Percentiles rank a stretch among this genome's conserved stretches.
Conservation (phyloP, 2,329 filamentous ascomycete genomes). For the Diplocarpon rosae region DNA sequence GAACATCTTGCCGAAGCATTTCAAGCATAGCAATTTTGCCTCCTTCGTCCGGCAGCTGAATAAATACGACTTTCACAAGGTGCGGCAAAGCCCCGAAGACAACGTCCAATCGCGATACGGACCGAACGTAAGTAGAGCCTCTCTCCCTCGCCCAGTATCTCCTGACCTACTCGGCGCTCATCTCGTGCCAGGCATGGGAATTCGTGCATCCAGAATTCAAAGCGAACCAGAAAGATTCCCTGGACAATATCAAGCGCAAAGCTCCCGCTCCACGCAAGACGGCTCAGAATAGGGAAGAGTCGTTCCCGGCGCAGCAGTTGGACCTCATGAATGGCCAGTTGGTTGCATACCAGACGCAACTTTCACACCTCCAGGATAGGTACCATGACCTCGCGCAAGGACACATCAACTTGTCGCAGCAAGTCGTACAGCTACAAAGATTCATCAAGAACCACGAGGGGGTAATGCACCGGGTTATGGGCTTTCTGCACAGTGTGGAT, state of each 20-base stretch:
- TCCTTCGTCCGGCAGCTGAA: conserved; percentile 93
- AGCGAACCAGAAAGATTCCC: conserved; percentile 86
- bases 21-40: conserved; percentile 98
- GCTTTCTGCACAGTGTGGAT: conserved; percentile 52
- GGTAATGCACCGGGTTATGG: conserved; percentile 62
- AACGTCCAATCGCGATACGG: conserved; percentile 73
- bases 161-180: not conserved
- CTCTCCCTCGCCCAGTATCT: not conserved
- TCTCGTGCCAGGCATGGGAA: conserved; percentile 62
- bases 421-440: conserved; percentile 50
- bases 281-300: conserved; percentile 51
- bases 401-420: conserved; percentile 50
- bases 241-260: conserved; percentile 94
- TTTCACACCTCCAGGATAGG: conserved; percentile 76
- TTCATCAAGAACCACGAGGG: conserved; percentile 58
- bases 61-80: conserved; percentile 98
- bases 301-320: conserved; percentile 75
- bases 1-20: conserved; percentile 91
- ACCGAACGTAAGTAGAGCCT: conserved; percentile 47
- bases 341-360: conserved; percentile 82
- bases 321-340: conserved; percentile 81
- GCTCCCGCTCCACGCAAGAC: conserved; percentile 81
- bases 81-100: conserved; percentile 82
- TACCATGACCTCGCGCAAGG: conserved; percentile 65
- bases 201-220: conserved; percentile 97